Evolutionary conservation across 108 stramenopile species (phyloP).

Genomic region (Phaeodactylum tricornutum): DNA sequence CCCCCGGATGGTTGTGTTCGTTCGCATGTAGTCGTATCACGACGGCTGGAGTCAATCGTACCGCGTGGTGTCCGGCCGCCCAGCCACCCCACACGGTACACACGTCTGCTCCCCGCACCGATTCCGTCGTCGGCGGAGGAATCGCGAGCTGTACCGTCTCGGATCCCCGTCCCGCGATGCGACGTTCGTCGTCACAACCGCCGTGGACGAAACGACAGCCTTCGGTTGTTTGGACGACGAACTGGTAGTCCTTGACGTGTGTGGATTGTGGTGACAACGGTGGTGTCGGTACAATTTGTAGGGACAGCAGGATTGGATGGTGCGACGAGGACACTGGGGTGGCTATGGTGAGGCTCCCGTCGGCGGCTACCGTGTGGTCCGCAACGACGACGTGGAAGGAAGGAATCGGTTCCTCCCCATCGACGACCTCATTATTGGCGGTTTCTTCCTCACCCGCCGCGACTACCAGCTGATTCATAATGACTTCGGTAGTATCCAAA

Average conservation of each 20-base stretch:
- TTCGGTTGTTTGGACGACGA: slow-evolving; percentile 38
- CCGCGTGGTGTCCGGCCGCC: slow-evolving; percentile 68
- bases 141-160: slow-evolving; percentile 22
- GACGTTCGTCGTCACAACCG: slow-evolving; percentile 23
- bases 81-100: slow-evolving; percentile 43
- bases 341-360: not conserved
- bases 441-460: slow-evolving; percentile 27
- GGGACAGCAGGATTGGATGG: no score
- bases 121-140: no score
- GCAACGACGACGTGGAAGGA: slow-evolving; percentile 20
- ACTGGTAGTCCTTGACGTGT: slow-evolving; percentile 39
- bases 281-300: slow-evolving; percentile 30
- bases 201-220: slow-evolving; percentile 18
- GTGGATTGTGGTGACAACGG: no score
- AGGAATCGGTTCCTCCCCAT: slow-evolving; percentile 39
- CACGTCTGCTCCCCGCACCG: slow-evolving; percentile 4
- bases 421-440: no score
- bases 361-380: slow-evolving; percentile 9
- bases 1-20: no score
- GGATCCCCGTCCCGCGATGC: slow-evolving; percentile 17
- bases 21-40: no score
- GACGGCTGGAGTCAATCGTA: slow-evolving; percentile 51
- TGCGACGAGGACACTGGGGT: slow-evolving; percentile 6
- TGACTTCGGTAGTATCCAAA: slow-evolving; percentile 46
- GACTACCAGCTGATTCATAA: slow-evolving; percentile 53